Conservation (phyloP, 2,329 filamentous ascomycete genomes). For the Tolypocladium tundrense region DNA sequence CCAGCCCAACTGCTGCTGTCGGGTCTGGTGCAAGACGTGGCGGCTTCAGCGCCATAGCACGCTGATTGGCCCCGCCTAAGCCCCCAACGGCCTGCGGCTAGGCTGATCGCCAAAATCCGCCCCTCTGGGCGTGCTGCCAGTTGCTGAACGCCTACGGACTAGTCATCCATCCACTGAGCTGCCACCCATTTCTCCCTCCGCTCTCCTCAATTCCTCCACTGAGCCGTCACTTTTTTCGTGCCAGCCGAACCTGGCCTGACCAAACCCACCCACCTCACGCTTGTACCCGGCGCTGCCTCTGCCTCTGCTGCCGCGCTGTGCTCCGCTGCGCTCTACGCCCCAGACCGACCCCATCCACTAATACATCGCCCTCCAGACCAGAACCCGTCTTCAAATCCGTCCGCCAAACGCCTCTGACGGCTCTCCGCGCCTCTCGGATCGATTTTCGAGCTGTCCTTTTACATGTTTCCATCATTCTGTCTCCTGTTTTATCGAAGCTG, state of each 20-base stretch:
- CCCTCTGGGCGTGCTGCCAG: constrained; percentile 7
- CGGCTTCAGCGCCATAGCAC: constrained; percentile 7
- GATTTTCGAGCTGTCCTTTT: constrained; percentile 18
- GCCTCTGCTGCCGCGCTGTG: neutral
- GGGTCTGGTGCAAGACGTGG: neutral
- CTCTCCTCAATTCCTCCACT: constrained; percentile 12
- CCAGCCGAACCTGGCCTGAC: neutral
- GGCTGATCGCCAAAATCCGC: constrained; percentile 15
- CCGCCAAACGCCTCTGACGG: constrained; percentile 2
- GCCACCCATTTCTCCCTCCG: constrained; percentile 8
- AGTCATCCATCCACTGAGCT: constrained; percentile 13
- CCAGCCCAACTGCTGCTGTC: constrained; percentile 3
- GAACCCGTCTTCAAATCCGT: constrained; percentile 2
- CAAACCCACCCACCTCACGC: neutral
- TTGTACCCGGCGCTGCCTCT: neutral
- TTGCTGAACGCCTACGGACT: neutral
- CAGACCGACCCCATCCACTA: constrained; percentile 16
- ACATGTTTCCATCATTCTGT: constrained; percentile 35
- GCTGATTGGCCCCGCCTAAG: constrained; percentile 20
- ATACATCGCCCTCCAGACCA: constrained; percentile 15
- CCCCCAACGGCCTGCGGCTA: constrained; percentile 13
- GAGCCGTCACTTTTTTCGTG: constrained; percentile 2
- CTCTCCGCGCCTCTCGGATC: neutral
- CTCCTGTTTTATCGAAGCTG: constrained; percentile 26
- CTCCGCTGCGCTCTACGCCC: neutral